Evolutionary conservation across 441 rosid genomes (phyloP).

Genomic region (Jatropha podagrica): DNA sequence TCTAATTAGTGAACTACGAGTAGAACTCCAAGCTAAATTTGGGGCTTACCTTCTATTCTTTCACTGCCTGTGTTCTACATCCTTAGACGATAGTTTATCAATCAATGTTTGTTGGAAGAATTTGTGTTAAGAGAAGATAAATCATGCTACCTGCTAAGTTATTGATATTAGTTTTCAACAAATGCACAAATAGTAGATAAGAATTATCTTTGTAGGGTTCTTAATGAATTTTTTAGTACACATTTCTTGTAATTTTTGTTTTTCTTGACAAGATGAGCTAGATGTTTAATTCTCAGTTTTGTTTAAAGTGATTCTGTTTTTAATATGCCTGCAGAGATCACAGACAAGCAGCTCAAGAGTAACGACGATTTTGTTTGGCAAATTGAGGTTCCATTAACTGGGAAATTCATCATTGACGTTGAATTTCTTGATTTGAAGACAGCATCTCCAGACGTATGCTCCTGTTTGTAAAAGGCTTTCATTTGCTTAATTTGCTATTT

Average conservation of each 20-base stretch:
- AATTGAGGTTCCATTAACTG: slow-evolving; percentile 70
- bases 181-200: neutral
- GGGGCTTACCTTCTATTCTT: neutral
- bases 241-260: neutral
- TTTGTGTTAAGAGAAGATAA: neutral
- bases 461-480: neutral
- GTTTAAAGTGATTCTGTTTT: neutral
- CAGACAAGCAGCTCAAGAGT: slow-evolving; percentile 69
- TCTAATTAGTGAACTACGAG: neutral
- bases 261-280: neutral
- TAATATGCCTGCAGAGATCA: slow-evolving; percentile 49
- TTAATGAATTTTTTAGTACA: neutral
- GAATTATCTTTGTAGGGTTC: neutral
- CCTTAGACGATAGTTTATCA: too few species aligned
- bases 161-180: neutral
- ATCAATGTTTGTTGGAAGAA: neutral
- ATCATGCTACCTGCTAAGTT: neutral
- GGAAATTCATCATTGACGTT: slow-evolving; percentile 80
- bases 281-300: neutral
- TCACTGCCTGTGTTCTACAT: too few species aligned
- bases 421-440: slow-evolving; percentile 85
- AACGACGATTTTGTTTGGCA: slow-evolving; percentile 84
- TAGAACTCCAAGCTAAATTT: neutral
- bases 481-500: neutral
- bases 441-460: slow-evolving; percentile 58